Percentiles rank a stretch among this genome's conserved stretches.
Evolutionary conservation across 441 rosid species (phyloP).

Genomic region (Populus hybrid): DNA sequence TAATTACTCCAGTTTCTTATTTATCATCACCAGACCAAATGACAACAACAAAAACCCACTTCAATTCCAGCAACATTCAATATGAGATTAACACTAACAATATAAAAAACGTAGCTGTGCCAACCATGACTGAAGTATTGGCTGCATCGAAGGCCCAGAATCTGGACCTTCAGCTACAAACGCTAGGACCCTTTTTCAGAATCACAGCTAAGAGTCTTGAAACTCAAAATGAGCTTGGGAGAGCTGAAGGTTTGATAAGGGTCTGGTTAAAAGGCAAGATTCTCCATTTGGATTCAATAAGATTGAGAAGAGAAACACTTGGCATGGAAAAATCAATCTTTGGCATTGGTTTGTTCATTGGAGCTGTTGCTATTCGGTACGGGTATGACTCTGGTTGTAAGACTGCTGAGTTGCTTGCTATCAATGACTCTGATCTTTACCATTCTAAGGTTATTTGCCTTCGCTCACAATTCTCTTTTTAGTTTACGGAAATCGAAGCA

Average conservation of each 20-base stretch:
- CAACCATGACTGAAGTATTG: conserved; percentile 68
- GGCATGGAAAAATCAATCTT: conserved; percentile 74
- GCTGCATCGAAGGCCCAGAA: conserved; percentile 69
- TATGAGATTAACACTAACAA: neutral
- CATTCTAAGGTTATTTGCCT: conserved; percentile 65
- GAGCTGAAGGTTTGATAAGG: conserved; percentile 76
- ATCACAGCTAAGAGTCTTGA: conserved; percentile 63
- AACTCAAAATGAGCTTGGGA: conserved; percentile 57
- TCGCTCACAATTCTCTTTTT: neutral
- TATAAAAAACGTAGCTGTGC: conserved; percentile 22
- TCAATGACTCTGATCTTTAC: conserved; percentile 81
- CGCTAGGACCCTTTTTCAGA: conserved; percentile 76
- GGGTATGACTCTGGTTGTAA: conserved; percentile 77
- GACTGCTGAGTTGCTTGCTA: conserved; percentile 81
- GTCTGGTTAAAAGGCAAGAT: conserved; percentile 75
- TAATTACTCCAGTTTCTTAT: neutral
- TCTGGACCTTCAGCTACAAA: conserved; percentile 65
- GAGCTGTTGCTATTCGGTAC: conserved; percentile 84
- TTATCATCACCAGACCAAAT: neutral
- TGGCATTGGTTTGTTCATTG: conserved; percentile 83
- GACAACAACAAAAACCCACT: conserved; percentile 14
- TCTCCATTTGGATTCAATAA: conserved; percentile 78
- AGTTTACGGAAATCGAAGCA: neutral
- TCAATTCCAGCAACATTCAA: conserved; percentile 18
- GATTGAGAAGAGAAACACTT: conserved; percentile 61